phyloP scores from a whole-genome alignment of 1,139 yeast species.

The Yamadazyma diospyri region DNA sequence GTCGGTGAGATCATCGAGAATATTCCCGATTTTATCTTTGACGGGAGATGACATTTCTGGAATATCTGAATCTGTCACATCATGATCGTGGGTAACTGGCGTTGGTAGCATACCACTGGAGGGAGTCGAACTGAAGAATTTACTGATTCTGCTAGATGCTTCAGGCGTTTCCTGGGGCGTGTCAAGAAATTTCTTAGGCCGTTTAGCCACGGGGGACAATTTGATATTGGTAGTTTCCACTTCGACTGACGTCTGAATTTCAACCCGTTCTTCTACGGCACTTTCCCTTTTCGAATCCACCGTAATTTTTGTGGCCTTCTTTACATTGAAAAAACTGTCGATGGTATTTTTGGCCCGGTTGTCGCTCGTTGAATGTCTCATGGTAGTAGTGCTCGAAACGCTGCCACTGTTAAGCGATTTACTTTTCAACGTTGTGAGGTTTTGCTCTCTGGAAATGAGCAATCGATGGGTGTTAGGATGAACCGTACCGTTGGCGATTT shows the following conservation, averaged over 20 bases:
- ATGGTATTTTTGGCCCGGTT: conserved; percentile 9
- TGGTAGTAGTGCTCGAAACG: background rate
- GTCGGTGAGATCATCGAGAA: conserved; percentile 23
- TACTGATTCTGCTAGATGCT: conserved; percentile 11
- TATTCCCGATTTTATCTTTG: conserved; percentile 12
- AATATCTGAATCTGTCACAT: conserved; percentile 33
- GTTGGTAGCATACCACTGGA: conserved; percentile 7
- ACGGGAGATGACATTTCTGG: conserved; percentile 33
- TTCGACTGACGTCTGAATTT: background rate
- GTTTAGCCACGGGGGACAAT: conserved; percentile 27
- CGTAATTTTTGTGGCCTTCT: conserved; percentile 5
- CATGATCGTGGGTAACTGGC: conserved; percentile 12
- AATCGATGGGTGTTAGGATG: conserved; percentile 60
- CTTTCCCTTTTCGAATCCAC: conserved; percentile 5
- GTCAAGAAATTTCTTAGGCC: conserved; percentile 17
- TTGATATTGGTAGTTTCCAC: conserved; percentile 2
- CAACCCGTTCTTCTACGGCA: background rate
- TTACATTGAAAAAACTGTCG: conserved; percentile 15
- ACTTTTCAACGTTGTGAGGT: conserved; percentile 22
- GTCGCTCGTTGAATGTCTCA: conserved; percentile 1
- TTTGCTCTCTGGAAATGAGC: conserved; percentile 46
- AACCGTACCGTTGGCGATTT: conserved; percentile 61
- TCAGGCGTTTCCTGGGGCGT: conserved; percentile 10
- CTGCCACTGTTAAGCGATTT: conserved; percentile 18
- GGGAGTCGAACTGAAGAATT: conserved; percentile 12